A percentile compares a stretch with the other conserved stretches of the same genome.
These are phyloP conservation scores for Cichorium intybus DNA, from an alignment of 140 eudicot genomes.

Conservation along the genomic window DNA sequence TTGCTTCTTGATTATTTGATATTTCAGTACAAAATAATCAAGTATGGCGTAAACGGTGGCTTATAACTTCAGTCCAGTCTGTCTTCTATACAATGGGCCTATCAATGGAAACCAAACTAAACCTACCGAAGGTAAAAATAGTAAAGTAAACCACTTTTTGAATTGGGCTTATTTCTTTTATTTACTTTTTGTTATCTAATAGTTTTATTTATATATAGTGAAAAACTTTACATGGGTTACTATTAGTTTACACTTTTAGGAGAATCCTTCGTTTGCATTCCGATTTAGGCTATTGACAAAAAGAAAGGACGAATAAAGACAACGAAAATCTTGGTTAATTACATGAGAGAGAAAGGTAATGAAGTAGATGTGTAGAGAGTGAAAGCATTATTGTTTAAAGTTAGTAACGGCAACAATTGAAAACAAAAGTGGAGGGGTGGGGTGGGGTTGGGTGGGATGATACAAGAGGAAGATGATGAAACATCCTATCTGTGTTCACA, in stretches of 20 bases:
- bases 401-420: slow-evolving; percentile 31
- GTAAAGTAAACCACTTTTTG: no score
- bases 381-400: slow-evolving; percentile 23
- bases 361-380: background rate
- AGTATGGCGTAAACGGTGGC: background rate
- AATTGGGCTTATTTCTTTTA: background rate
- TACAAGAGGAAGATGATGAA: slow-evolving; percentile 35
- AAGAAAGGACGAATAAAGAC: slow-evolving; percentile 23
- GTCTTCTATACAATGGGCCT: background rate
- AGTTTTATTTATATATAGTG: background rate
- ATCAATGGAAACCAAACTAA: slow-evolving; percentile 18
- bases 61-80: slow-evolving; percentile 17
- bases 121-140: slow-evolving; percentile 1
- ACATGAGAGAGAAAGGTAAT: background rate
- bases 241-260: slow-evolving; percentile 22
- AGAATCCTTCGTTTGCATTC: background rate
- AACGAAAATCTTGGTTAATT: background rate
- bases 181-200: background rate
- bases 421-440: slow-evolving; percentile 1
- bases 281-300: slow-evolving; percentile 11
- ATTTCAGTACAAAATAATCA: slow-evolving; percentile 11
- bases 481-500: slow-evolving; percentile 34
- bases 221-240: background rate
- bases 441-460: slow-evolving; percentile 2
- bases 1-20: slow-evolving; percentile 4